These are phyloP conservation scores for Pseudogymnoascus sp. DNA, from an alignment of 2,329 filamentous ascomycete genomes.

Conservation along the genomic window DNA sequence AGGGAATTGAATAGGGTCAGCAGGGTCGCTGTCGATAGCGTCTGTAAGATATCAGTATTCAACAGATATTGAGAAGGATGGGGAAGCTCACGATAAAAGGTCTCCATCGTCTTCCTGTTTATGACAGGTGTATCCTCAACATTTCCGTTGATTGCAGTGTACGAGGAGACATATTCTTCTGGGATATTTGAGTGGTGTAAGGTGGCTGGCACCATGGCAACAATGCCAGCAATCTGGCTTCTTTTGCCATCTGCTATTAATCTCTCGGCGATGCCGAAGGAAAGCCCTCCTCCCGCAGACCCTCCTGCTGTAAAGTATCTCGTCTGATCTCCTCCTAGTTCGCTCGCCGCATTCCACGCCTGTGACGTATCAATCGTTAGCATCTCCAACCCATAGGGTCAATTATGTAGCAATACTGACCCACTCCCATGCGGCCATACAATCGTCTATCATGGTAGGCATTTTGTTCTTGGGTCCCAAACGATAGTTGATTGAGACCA, in stretches of 20 bases:
- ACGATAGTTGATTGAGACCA: slow-evolving; percentile 31
- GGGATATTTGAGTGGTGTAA: slow-evolving; percentile 20
- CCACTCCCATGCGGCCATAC: slow-evolving; percentile 19
- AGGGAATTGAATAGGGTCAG: slow-evolving; percentile 16
- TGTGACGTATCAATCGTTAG: slow-evolving; percentile 12
- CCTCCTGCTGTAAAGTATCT: slow-evolving; percentile 19
- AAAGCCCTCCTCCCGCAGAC: slow-evolving; percentile 22
- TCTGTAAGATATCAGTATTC: neutral
- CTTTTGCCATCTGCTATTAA: slow-evolving; percentile 17
- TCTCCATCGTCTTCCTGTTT: slow-evolving; percentile 16
- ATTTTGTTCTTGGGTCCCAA: slow-evolving; percentile 19
- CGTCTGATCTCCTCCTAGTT: slow-evolving; percentile 12
- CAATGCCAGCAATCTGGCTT: slow-evolving; percentile 17
- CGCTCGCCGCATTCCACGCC: slow-evolving; percentile 16
- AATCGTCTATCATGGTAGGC: slow-evolving; percentile 27
- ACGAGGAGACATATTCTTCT: slow-evolving; percentile 13
- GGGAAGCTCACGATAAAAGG: slow-evolving; percentile 14
- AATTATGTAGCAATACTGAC: slow-evolving; percentile 9
- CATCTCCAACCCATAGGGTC: neutral
- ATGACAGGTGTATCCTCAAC: slow-evolving; percentile 17
- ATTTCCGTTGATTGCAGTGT: slow-evolving; percentile 20
- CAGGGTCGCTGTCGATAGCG: slow-evolving; percentile 9
- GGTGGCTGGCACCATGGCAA: slow-evolving; percentile 20
- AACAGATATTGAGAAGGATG: neutral
- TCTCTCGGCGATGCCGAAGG: slow-evolving; percentile 18